Conservation (phyloP, 2,329 filamentous ascomycete species). For the Tolypocladium endophyticum region DNA sequence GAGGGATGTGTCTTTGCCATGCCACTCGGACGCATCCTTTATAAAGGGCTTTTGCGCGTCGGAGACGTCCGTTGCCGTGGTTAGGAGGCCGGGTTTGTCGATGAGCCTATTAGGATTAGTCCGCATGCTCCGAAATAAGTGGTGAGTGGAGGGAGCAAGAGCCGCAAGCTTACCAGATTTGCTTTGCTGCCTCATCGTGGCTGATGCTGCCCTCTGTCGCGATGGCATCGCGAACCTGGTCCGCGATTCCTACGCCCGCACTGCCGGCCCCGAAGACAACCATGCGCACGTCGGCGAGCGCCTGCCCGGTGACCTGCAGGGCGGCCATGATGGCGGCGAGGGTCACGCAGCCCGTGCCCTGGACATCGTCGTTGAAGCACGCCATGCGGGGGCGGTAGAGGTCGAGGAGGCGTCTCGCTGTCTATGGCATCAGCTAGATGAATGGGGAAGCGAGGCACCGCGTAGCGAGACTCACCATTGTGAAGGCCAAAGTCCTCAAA, state of each 20-base stretch:
- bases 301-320: slow-evolving; percentile 55
- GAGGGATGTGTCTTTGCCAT: slow-evolving; percentile 45
- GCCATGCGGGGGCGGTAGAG: slow-evolving; percentile 62
- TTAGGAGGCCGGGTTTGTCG: slow-evolving; percentile 70
- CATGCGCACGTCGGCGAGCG: slow-evolving; percentile 58
- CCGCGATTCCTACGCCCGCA: slow-evolving; percentile 76
- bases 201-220: slow-evolving; percentile 53
- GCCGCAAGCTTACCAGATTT: slow-evolving; percentile 55
- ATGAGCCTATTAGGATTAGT: slow-evolving; percentile 47
- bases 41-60: slow-evolving; percentile 58
- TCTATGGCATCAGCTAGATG: not conserved
- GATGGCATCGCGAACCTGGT: slow-evolving; percentile 74
- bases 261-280: slow-evolving; percentile 74
- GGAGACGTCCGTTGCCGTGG: slow-evolving; percentile 52
- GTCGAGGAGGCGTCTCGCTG: slow-evolving; percentile 64
- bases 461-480: slow-evolving; percentile 41
- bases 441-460: not conserved
- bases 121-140: not conserved
- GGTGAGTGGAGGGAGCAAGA: not conserved
- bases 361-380: slow-evolving; percentile 88
- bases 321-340: slow-evolving; percentile 73
- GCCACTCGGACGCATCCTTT: slow-evolving; percentile 54
- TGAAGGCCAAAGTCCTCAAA: slow-evolving; percentile 79
- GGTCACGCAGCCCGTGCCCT: slow-evolving; percentile 81
- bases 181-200: slow-evolving; percentile 63